These are phyloP conservation scores for Sugiyamaella smithiae DNA, from an alignment of 805 yeast species.

Conservation along the genomic window DNA sequence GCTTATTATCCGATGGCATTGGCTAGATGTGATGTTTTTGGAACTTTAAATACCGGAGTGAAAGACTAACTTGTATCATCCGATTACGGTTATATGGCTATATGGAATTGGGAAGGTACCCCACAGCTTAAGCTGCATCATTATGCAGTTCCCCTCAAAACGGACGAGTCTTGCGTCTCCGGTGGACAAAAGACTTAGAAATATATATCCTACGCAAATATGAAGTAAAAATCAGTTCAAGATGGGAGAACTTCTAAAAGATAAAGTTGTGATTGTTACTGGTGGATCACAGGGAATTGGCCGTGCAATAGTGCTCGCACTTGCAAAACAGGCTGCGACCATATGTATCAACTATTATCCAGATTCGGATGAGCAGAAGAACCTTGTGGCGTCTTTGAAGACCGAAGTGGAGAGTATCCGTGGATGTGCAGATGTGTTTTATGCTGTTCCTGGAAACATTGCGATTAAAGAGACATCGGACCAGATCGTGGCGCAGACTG, in stretches of 20 bases:
- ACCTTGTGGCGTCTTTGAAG: conserved; percentile 34
- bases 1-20: conserved; percentile 1
- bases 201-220: no score
- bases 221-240: no score
- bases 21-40: no score
- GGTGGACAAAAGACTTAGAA: no score
- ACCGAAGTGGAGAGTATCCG: conserved; percentile 51
- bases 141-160: no score
- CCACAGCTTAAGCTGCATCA: no score
- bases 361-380: conserved; percentile 10
- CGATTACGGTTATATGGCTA: no score
- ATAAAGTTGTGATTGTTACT: conserved; percentile 84
- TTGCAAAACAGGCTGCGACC: conserved; percentile 90
- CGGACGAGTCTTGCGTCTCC: no score
- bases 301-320: conserved; percentile 77
- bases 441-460: conserved; percentile 70
- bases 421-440: conserved; percentile 71
- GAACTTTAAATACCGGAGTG: no score
- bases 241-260: conserved; percentile 46
- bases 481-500: conserved; percentile 71
- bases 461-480: conserved; percentile 78
- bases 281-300: conserved; percentile 98
- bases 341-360: conserved; percentile 80
- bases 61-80: no score
- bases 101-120: background rate